A percentile compares a stretch with the other conserved stretches of the same genome.
phyloP scores from a whole-genome alignment of 306 rosid species.

The Prunus campanulata region DNA sequence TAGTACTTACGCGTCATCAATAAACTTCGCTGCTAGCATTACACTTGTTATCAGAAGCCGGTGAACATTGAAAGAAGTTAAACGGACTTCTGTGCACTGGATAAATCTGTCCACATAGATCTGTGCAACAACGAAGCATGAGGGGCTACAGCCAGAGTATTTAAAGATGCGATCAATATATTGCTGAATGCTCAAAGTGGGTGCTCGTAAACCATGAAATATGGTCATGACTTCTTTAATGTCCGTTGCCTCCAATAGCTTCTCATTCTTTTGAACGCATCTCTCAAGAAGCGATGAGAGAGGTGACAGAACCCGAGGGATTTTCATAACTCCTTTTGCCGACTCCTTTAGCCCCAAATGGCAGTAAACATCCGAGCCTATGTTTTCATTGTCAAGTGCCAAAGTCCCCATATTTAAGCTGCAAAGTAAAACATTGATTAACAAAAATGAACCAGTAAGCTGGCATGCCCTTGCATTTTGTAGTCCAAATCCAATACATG shows the following conservation, averaged over 20 bases:
- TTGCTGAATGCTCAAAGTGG: constrained; percentile 62
- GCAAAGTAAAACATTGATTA: constrained; percentile 30
- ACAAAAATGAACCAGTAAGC: neutral
- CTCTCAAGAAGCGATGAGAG: constrained; percentile 76
- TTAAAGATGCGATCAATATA: constrained; percentile 86
- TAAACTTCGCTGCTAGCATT: constrained; percentile 91
- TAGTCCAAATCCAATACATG: neutral
- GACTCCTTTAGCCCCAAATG: constrained; percentile 62
- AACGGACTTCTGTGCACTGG: constrained; percentile 47
- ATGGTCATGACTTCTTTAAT: constrained; percentile 54
- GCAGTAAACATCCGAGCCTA: constrained; percentile 51
- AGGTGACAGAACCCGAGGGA: constrained; percentile 81
- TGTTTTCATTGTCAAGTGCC: constrained; percentile 44
- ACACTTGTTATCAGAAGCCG: constrained; percentile 86
- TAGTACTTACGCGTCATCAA: constrained; percentile 82
- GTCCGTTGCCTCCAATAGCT: constrained; percentile 46
- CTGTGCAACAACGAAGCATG: constrained; percentile 80
- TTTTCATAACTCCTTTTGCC: constrained; percentile 51
- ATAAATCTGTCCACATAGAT: constrained; percentile 78
- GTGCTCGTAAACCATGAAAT: constrained; percentile 84
- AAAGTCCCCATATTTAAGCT: constrained; percentile 73
- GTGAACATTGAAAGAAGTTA: constrained; percentile 84
- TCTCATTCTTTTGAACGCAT: constrained; percentile 67
- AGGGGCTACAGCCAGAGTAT: constrained; percentile 92
- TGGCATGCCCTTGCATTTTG: neutral